These are phyloP conservation scores for Saururus chinensis DNA, from an alignment of 164 flowering plant genomes.

Conservation along the genomic window DNA sequence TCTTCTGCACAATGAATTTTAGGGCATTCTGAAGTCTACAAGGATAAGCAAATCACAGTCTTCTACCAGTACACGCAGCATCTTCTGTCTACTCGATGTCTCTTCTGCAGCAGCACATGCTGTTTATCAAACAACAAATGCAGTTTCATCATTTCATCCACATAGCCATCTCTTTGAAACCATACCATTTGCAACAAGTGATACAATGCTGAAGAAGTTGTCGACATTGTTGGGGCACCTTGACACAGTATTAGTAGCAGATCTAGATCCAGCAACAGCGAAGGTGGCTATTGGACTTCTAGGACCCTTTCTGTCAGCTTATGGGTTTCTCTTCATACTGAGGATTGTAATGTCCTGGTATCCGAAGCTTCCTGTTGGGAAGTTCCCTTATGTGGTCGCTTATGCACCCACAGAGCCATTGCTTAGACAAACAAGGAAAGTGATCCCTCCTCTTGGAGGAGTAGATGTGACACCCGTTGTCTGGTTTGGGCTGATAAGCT, in stretches of 20 bases:
- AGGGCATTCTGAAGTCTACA: too few relatives aligned
- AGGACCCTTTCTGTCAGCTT: conserved; percentile 78
- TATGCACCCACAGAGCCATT: conserved; percentile 95
- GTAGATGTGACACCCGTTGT: conserved; percentile 98
- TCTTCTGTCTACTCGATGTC: too few relatives aligned
- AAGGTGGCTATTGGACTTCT: conserved; percentile 56
- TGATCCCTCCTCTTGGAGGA: conserved; percentile 93
- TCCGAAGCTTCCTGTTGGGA: conserved; percentile 88
- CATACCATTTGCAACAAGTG: background rate
- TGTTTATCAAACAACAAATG: background rate
- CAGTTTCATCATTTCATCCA: background rate
- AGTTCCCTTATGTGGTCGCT: conserved; percentile 82
- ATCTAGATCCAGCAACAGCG: conserved; percentile 77
- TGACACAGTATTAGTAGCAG: conserved; percentile 23
- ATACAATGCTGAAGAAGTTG: background rate
- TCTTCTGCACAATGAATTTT: too few relatives aligned
- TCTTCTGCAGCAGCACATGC: too few relatives aligned
- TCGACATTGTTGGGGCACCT: too few relatives aligned
- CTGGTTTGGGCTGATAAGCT: conserved; percentile 87
- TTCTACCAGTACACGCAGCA: too few relatives aligned
- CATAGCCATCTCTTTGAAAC: background rate
- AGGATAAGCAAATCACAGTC: too few relatives aligned
- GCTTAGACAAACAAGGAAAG: conserved; percentile 57
- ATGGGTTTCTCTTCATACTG: conserved; percentile 61
- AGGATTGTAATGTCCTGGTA: conserved; percentile 99